phyloP scores from a whole-genome alignment of 2,329 filamentous ascomycete genomes.

The Fusarium sp. region DNA sequence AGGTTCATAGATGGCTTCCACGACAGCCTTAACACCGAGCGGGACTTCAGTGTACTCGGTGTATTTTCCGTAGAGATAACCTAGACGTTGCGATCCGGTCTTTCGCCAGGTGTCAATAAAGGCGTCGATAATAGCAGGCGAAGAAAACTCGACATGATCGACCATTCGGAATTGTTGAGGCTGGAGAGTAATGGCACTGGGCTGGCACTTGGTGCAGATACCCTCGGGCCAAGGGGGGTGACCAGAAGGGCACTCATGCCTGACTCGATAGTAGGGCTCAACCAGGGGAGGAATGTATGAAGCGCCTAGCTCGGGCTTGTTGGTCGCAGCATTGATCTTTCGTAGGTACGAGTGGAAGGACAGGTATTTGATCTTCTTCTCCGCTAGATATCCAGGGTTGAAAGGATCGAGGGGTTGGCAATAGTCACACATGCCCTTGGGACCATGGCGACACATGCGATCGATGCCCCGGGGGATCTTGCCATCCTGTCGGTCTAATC shows the following conservation, averaged over 20 bases:
- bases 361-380: constrained; percentile 98
- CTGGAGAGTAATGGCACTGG: constrained; percentile 94
- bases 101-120: constrained; percentile 92
- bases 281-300: constrained; percentile 96
- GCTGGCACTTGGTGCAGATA: constrained; percentile 98
- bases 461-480: constrained; percentile 84
- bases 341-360: constrained; percentile 95
- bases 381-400: constrained; percentile 83
- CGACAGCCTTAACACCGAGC: constrained; percentile 91
- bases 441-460: constrained; percentile 94
- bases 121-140: constrained; percentile 84
- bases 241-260: constrained; percentile 87
- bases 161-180: constrained; percentile 96
- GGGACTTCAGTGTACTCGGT: constrained; percentile 92
- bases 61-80: constrained; percentile 91
- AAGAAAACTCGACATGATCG: constrained; percentile 96
- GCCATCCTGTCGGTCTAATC: constrained; percentile 85
- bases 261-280: constrained; percentile 92
- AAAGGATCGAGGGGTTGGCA: constrained; percentile 98
- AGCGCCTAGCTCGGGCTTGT: constrained; percentile 91
- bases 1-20: constrained; percentile 96
- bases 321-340: constrained; percentile 95
- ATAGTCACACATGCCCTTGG: constrained; percentile 99
- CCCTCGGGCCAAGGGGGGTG: constrained; percentile 95
- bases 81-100: constrained; percentile 83